Base-by-base conservation (phyloP, 1,139 yeast species). In the Wickerhamomyces sp. region DNA sequence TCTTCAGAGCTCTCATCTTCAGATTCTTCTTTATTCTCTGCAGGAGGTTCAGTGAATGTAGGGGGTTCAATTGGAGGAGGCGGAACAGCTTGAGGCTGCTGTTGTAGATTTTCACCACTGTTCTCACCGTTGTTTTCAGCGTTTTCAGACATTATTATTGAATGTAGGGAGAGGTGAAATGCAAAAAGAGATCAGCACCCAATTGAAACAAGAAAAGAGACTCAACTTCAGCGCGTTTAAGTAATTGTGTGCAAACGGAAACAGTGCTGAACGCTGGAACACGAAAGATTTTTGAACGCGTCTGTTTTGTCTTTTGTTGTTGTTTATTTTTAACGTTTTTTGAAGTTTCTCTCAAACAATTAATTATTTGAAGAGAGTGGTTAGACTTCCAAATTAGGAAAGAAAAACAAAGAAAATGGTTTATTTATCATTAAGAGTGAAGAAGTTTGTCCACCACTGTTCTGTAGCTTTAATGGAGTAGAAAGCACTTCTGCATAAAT, bases 301-400 rank as follows among this genome's bases (percentile, higher is more conserved):
- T 24, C 14, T 5, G 5, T 24, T 12, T 24, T 6, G 10, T 15
- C 15, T 31, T 37, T 32, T 32, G 36, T 17, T 27, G 24, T 34
- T 35, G 33, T 35, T 25, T 35, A 17, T 7, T 17, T 7, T n/a
- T 24, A 13, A 13, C 21, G 29, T 32, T 32, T 20, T 36, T 31
- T 28, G 27, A 16, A 14, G 2, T 29, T 35, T 28, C n/a, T n/a
- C n/a, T n/a, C n/a, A n/a, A n/a, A n/a, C n/a, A n/a, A n/a, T n/a
- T n/a, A n/a, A n/a, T n/a, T n/a, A n/a, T n/a, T n/a, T n/a, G n/a
- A n/a, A n/a, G 27, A 10, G 18, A 28, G 15, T n/a, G 9, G 24
- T 19, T 37, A 5, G 39, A 37, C 39, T 37, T 21, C 39, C 39
- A 12, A 12, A 28, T 28, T 15, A 17, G 39, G 39, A 28, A 32